Evolutionary conservation across 352 stramenopile genomes (phyloP).

Genomic region (Phytophthora melonis): DNA sequence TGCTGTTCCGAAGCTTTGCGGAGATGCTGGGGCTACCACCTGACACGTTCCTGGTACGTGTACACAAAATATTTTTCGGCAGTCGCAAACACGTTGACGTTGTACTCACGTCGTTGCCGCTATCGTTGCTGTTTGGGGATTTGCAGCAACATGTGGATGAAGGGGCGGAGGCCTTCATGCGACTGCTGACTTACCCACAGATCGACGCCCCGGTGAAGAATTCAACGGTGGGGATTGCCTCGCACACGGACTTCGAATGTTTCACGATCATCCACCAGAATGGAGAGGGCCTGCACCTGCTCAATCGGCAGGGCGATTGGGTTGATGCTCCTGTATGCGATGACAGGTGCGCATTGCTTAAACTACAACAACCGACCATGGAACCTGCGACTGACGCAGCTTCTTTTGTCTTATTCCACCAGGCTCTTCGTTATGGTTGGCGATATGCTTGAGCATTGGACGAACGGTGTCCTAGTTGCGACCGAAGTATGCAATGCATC

Average conservation of each 20-base stretch:
- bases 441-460: conserved; percentile 86
- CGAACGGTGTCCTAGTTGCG: conserved; percentile 74
- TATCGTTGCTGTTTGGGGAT: conserved; percentile 24
- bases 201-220: conserved; percentile 54
- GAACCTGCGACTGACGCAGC: neutral
- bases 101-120: conserved; percentile 21
- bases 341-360: conserved; percentile 38
- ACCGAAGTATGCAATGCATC: conserved; percentile 58
- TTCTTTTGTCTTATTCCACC: neutral
- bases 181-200: conserved; percentile 78
- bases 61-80: neutral
- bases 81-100: conserved; percentile 5
- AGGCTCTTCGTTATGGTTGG: conserved; percentile 83
- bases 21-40: conserved; percentile 77
- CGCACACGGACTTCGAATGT: conserved; percentile 88
- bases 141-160: conserved; percentile 74
- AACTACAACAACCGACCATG: neutral
- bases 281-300: conserved; percentile 71
- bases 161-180: conserved; percentile 82
- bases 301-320: conserved; percentile 68
- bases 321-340: conserved; percentile 75
- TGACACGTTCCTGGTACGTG: conserved; percentile 67
- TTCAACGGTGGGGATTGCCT: conserved; percentile 79
- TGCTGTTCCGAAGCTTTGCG: conserved; percentile 81
- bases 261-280: conserved; percentile 91